Percentiles rank a stretch among this genome's conserved stretches.
These are phyloP conservation scores for Phlebopus sp. DNA, from an alignment of 1,284 basidiomycete genomes.

Conservation along the genomic window DNA sequence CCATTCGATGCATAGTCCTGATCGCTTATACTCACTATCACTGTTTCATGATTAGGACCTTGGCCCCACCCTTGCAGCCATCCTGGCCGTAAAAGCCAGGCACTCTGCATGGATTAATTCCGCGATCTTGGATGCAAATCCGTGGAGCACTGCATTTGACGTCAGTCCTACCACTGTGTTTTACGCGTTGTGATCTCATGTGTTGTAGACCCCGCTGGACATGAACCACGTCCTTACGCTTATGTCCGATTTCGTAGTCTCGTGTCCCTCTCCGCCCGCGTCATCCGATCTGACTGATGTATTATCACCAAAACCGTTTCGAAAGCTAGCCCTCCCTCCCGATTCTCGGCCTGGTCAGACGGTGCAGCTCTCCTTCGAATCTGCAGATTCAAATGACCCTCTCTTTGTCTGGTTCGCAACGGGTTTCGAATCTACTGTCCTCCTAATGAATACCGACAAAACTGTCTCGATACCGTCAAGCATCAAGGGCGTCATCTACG, in stretches of 20 bases:
- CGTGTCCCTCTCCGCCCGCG: constrained; percentile 50
- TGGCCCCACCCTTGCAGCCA: constrained; percentile 39
- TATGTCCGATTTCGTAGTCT: constrained; percentile 39
- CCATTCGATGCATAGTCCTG: neutral
- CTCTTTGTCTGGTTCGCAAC: constrained; percentile 30
- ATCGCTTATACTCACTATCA: neutral
- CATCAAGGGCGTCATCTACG: constrained; percentile 21
- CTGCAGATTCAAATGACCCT: constrained; percentile 21
- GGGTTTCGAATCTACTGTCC: constrained; percentile 24
- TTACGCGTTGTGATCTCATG: neutral
- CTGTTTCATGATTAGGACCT: constrained; percentile 25
- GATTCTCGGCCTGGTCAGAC: constrained; percentile 18
- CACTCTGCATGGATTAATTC: constrained; percentile 53
- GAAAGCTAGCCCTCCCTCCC: constrained; percentile 30
- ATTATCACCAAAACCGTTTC: constrained; percentile 41
- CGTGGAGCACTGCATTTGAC: constrained; percentile 56
- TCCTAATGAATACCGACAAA: constrained; percentile 23
- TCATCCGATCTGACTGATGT: constrained; percentile 4
- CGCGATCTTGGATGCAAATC: constrained; percentile 43
- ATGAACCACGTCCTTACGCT: constrained; percentile 48
- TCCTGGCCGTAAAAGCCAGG: constrained; percentile 44
- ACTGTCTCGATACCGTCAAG: constrained; percentile 15
- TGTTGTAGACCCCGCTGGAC: constrained; percentile 43
- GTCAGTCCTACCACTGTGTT: constrained; percentile 19
- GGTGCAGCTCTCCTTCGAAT: constrained; percentile 26